phyloP scores from a whole-genome alignment of 331 rosid genomes.

The Cydonia oblonga region DNA sequence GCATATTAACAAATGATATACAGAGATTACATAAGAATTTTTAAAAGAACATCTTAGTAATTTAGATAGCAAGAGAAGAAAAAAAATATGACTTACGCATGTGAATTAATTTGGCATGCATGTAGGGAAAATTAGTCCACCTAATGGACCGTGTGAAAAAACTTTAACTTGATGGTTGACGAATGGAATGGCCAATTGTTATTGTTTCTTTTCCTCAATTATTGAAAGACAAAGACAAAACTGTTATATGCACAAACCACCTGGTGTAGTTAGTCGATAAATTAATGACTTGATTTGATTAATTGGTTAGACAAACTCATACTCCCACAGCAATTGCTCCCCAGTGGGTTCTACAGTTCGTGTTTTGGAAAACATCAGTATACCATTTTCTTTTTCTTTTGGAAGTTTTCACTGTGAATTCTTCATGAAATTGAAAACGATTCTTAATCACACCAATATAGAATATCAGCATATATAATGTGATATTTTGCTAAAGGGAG shows the following conservation, averaged over 20 bases:
- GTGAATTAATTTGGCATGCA: background rate
- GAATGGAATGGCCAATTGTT: too few species aligned
- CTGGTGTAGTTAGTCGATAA: too few species aligned
- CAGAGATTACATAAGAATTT: background rate
- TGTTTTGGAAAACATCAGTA: background rate
- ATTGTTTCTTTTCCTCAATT: background rate
- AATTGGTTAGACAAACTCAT: too few species aligned
- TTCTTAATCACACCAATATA: background rate
- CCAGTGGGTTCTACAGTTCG: background rate
- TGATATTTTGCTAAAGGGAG: background rate
- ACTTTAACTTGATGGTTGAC: too few species aligned
- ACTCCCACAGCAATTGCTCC: background rate
- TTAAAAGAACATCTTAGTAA: background rate
- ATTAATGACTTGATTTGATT: too few species aligned
- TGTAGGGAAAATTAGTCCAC: background rate
- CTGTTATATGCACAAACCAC: background rate
- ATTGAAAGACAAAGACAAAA: background rate
- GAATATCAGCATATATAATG: background rate
- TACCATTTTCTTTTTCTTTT: background rate
- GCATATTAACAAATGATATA: background rate
- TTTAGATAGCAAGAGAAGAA: background rate
- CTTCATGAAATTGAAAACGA: background rate
- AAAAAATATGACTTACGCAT: background rate
- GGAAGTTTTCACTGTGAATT: background rate
- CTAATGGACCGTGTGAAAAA: too few species aligned